Base-by-base conservation (phyloP, 306 rosid genomes). In the Corylus americana region DNA sequence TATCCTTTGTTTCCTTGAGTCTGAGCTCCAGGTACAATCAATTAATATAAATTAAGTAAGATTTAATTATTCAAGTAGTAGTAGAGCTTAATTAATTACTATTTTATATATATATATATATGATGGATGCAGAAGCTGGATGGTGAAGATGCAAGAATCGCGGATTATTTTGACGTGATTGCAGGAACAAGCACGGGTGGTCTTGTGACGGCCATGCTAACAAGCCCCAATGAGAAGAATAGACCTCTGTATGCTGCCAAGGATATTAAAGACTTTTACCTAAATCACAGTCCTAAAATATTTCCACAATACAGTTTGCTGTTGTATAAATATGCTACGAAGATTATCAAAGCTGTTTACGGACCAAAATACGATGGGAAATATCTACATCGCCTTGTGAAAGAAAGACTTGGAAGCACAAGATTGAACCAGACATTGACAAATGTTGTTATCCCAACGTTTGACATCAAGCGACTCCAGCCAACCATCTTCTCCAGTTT, bases 241-340 rank as follows among this genome's bases (percentile, higher is more conserved):
- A 54, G 74, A 5, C 74, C 74, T 5, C 47, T 70, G 53, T 70
- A 44, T 70, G 25, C 74, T 44, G 74, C 74, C 14, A 70, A 45
- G 11, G 74, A 70, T 70, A 70, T 70, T 45, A 70, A 70, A 4
- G 49, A 70, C 7, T 70, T 70, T 27, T 70, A 70, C 74, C 74
- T 70, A 1, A 11, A 70, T 1, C n/a, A 70, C 47, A 11, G 53
- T 47, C 74, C 74, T 14, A 70, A 45, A 70, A 70, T 70, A 29
- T 70, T 70, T 45, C 55, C 74, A 8, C 74, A 70, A 4, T 3
- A 42, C 57, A 53, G 57, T 11, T 53, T 14, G 9, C 76, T 45
- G 11, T 42, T 31, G 54, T 72, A 42, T 72, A 31, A 25, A 27
- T 58, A 12, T 48, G 44, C 61, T 72, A 49, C 63, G 11, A 72